phyloP scores from a whole-genome alignment of 345 rosid genomes.

The Citrus trifoliata region DNA sequence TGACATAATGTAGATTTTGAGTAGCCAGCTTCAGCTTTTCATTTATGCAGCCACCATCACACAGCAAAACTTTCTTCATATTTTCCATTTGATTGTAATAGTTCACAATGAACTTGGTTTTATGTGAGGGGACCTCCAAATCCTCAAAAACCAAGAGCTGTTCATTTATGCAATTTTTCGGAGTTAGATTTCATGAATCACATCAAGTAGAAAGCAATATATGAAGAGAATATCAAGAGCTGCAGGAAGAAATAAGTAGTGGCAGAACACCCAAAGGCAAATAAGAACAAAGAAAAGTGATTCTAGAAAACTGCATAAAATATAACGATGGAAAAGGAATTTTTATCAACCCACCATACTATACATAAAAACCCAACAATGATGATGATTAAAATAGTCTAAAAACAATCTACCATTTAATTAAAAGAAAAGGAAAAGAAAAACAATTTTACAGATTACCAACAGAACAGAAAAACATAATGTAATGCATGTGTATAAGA shows the following conservation, averaged over 20 bases:
- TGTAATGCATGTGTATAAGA: not conserved
- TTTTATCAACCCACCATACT: not conserved
- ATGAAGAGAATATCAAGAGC: not conserved
- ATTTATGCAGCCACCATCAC: slow-evolving; percentile 71
- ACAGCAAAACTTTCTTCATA: slow-evolving; percentile 76
- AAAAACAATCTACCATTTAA: not conserved
- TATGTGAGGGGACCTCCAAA: slow-evolving; percentile 74
- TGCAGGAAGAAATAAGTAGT: not conserved
- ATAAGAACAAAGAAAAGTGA: not conserved
- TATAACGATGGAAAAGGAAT: not conserved
- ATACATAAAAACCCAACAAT: not conserved
- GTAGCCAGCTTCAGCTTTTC: slow-evolving; percentile 91
- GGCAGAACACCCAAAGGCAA: not conserved
- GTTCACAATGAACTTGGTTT: slow-evolving; percentile 78
- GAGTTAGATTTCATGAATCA: slow-evolving; percentile 11
- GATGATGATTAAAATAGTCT: not conserved
- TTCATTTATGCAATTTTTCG: slow-evolving; percentile 12
- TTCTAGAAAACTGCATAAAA: not conserved
- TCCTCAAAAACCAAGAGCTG: slow-evolving; percentile 90
- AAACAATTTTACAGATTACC: not conserved
- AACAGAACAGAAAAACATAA: not conserved
- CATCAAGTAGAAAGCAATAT: not conserved
- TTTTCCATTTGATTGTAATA: slow-evolving; percentile 68
- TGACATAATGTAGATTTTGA: slow-evolving; percentile 83
- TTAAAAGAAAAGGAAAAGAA: not conserved